Evolutionary conservation across 257 asterid species (phyloP).

Genomic region (Apocynum venetum): DNA sequence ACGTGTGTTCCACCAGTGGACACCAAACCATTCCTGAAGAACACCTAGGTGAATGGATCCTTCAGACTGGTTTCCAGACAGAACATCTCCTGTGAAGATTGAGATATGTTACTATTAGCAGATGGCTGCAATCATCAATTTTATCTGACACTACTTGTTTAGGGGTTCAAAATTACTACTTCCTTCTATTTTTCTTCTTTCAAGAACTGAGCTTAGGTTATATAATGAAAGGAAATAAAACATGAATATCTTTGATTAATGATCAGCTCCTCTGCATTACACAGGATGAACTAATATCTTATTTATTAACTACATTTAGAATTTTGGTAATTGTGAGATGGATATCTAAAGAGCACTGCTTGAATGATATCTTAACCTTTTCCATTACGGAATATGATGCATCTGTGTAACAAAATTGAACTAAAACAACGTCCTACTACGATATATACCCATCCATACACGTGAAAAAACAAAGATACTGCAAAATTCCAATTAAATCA

Average conservation of each 20-base stretch:
- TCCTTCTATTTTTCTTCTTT: background rate
- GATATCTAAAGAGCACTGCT: background rate
- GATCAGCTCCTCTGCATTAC: background rate
- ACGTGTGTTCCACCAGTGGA: conserved; percentile 91
- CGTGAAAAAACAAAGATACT: background rate
- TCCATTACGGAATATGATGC: too few relatives aligned
- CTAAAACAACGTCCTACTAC: background rate
- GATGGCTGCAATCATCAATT: background rate
- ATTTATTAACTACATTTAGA: background rate
- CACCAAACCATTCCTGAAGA: conserved; percentile 93
- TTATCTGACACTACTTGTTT: background rate
- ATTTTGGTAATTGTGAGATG: background rate
- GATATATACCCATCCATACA: background rate
- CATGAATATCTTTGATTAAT: too few relatives aligned
- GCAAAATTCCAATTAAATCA: background rate
- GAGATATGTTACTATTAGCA: background rate
- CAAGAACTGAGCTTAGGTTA: background rate
- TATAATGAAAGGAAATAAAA: background rate
- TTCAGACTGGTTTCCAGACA: conserved; percentile 70
- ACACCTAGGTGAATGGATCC: conserved; percentile 79
- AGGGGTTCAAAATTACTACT: background rate
- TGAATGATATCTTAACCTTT: background rate
- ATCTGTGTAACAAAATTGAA: background rate
- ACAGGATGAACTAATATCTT: background rate
- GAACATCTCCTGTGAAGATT: conserved; percentile 68